Evolutionary conservation across 1,139 yeast genomes (phyloP).

Genomic region (Saccharomyces hybrid): DNA sequence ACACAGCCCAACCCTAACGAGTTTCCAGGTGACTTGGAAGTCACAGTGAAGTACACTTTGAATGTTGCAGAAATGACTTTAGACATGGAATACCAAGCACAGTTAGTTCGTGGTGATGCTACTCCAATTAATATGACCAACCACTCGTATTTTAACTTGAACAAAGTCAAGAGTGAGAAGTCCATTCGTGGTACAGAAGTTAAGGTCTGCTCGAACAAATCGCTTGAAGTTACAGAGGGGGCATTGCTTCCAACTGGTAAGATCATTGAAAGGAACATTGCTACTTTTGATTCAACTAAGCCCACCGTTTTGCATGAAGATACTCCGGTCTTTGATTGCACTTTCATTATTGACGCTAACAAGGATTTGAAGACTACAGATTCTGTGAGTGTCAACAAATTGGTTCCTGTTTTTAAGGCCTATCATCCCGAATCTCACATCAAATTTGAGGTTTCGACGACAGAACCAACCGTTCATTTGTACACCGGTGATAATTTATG

Average conservation of each 20-base stretch:
- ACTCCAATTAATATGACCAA: conserved; percentile 53
- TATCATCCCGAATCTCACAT: conserved; percentile 40
- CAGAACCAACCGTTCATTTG: conserved; percentile 61
- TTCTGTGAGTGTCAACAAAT: conserved; percentile 30
- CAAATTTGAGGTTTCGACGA: conserved; percentile 40
- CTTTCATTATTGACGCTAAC: conserved; percentile 40
- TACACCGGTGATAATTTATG: conserved; percentile 51
- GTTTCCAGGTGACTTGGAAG: not conserved
- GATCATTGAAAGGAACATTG: conserved; percentile 23
- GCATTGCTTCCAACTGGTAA: conserved; percentile 47
- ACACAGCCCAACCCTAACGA: not conserved
- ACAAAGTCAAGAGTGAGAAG: conserved; percentile 21
- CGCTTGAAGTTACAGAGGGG: conserved; percentile 35
- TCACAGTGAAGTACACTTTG: not conserved
- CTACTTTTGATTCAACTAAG: not conserved
- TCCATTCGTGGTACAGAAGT: conserved; percentile 17
- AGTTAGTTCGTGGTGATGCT: conserved; percentile 34
- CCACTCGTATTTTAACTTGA: conserved; percentile 49
- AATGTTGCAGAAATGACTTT: conserved; percentile 22
- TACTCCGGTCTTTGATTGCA: conserved; percentile 40
- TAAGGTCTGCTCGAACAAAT: conserved; percentile 27
- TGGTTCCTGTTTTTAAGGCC: conserved; percentile 39
- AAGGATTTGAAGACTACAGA: conserved; percentile 37
- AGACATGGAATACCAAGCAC: conserved; percentile 43
- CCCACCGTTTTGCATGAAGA: not conserved